phyloP scores from a whole-genome alignment of 176 grass and related monocot species.

The Tuctoria greenei region DNA sequence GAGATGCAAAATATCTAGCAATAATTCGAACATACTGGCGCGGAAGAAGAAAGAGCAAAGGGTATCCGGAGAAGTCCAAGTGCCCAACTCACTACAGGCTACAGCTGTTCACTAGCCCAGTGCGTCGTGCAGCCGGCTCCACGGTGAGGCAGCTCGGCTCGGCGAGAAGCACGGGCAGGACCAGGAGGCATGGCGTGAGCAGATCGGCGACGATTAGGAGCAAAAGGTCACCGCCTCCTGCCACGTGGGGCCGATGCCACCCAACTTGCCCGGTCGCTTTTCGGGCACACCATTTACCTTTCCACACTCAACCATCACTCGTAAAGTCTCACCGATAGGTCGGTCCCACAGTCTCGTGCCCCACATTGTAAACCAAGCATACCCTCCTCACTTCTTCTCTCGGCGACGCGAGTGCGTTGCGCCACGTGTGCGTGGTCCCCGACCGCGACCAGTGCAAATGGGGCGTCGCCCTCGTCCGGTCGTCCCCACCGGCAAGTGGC shows the following conservation, averaged over 20 bases:
- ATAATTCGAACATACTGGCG: no score
- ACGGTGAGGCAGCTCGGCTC: background rate
- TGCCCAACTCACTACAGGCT: no score
- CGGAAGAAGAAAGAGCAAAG: no score
- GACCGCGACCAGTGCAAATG: background rate
- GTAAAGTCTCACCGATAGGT: background rate
- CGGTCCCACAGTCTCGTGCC: background rate
- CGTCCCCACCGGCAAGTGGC: slow-evolving; percentile 33
- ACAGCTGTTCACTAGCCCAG: background rate
- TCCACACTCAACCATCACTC: background rate
- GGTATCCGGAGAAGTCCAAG: background rate
- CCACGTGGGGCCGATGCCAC: background rate
- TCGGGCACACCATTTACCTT: background rate
- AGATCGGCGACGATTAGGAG: background rate
- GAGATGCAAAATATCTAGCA: no score
- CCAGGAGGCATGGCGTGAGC: no score
- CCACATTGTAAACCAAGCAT: background rate
- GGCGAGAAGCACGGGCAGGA: background rate
- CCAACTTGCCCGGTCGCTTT: background rate
- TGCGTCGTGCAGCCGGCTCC: background rate
- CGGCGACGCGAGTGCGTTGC: background rate
- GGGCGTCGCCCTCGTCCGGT: background rate
- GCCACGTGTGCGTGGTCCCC: slow-evolving; percentile 39
- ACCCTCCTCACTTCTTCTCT: background rate
- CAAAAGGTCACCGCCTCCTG: background rate